phyloP scores from a whole-genome alignment of 139 green algal genomes.

The Coelastrella sp. region DNA sequence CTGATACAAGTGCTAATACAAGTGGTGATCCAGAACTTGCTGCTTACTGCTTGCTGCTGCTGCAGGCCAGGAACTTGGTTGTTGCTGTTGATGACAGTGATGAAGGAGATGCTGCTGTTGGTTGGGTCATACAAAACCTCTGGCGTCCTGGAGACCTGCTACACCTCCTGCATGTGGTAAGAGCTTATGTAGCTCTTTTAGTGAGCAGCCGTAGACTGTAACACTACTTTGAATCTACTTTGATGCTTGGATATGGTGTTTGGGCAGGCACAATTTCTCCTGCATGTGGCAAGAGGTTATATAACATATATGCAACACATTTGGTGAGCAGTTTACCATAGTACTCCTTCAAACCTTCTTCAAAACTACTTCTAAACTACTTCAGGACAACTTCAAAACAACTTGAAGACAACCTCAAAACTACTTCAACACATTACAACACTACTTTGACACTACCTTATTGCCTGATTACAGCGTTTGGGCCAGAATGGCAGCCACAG shows the following conservation, averaged over 20 bases:
- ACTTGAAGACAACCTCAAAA: too few relatives aligned
- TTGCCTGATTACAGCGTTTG: too few relatives aligned
- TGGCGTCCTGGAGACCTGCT: slow-evolving; percentile 34
- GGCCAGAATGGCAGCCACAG: too few relatives aligned
- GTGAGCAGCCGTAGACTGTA: neutral
- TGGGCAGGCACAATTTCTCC: neutral
- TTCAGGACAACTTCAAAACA: too few relatives aligned
- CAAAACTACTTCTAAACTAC: too few relatives aligned
- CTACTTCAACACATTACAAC: too few relatives aligned
- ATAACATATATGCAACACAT: neutral
- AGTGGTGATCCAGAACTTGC: too few relatives aligned
- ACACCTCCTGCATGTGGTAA: slow-evolving; percentile 23
- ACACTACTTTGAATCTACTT: neutral
- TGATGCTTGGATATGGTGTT: neutral
- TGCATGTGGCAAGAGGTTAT: neutral
- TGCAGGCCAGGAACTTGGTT: slow-evolving; percentile 28
- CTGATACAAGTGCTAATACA: too few relatives aligned
- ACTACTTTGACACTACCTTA: too few relatives aligned
- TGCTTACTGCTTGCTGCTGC: neutral
- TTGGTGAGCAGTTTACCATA: neutral
- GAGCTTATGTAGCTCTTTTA: neutral
- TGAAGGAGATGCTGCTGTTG: neutral
- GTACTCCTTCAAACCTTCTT: neutral
- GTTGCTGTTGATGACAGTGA: slow-evolving; percentile 43
- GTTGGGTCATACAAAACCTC: slow-evolving; percentile 36